Percentiles rank a stretch among this genome's conserved stretches.
phyloP scores from a whole-genome alignment of 257 asterid species.

The Solanum neorickii region DNA sequence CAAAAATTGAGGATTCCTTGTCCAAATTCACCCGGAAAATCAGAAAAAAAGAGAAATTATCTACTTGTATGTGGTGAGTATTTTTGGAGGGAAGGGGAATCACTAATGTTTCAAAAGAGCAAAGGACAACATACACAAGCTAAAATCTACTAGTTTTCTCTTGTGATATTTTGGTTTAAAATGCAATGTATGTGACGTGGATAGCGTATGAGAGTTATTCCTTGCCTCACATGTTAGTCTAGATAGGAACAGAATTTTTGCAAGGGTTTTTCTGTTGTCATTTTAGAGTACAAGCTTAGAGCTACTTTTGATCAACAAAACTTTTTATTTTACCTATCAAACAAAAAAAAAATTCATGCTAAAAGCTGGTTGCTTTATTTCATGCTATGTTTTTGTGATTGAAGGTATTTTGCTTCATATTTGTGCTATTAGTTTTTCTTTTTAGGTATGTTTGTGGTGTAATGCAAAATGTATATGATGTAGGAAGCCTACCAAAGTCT shows the following conservation, averaged over 20 bases:
- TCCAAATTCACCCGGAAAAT: not conserved
- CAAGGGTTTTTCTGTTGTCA: not conserved
- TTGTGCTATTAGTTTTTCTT: not conserved
- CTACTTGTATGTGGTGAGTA: not conserved
- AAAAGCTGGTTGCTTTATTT: not conserved
- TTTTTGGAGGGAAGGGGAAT: not conserved
- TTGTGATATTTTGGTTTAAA: not conserved
- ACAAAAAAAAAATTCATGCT: not conserved
- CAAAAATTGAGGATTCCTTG: not conserved
- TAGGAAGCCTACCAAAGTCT: not conserved
- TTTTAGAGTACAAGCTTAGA: not conserved
- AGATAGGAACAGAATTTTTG: not conserved
- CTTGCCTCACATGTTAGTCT: not conserved
- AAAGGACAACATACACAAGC: not conserved
- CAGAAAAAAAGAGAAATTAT: not conserved
- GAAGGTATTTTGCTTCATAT: not conserved
- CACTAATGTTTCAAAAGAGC: not conserved
- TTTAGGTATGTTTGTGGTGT: not conserved
- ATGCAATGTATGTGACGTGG: not conserved
- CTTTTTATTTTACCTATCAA: not conserved
- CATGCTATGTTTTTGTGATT: not conserved
- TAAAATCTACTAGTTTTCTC: not conserved
- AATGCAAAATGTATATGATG: not conserved
- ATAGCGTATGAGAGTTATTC: not conserved
- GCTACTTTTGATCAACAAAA: not conserved